These are phyloP conservation scores for Gastrodia elata DNA, from an alignment of 106 monocot species.

Conservation along the genomic window DNA sequence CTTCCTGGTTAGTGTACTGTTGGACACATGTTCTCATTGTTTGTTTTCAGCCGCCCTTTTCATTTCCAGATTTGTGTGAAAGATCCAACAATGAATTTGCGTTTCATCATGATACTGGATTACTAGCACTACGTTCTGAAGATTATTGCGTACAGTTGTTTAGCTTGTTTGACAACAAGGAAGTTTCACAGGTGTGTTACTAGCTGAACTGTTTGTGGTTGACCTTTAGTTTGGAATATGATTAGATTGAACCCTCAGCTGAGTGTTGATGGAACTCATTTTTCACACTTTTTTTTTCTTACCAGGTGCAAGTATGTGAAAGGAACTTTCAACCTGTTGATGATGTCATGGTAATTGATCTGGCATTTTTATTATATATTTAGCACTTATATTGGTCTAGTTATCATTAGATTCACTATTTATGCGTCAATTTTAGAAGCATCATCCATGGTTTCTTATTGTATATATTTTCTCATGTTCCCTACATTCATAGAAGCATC, in stretches of 20 bases:
- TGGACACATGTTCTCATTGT: conserved; percentile 1
- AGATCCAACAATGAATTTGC: conserved; percentile 19
- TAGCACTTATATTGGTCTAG: background rate
- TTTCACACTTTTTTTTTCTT: conserved; percentile 20
- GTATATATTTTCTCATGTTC: background rate
- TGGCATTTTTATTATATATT: background rate
- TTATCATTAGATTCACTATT: background rate
- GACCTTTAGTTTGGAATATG: background rate
- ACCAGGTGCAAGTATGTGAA: conserved; percentile 86
- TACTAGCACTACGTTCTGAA: conserved; percentile 53
- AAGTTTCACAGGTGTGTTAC: conserved; percentile 63
- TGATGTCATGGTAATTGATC: conserved; percentile 55
- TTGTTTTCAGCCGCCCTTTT: conserved; percentile 68
- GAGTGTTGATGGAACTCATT: background rate
- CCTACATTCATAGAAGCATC: background rate
- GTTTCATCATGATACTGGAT: conserved; percentile 46
- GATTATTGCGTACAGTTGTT: conserved; percentile 80
- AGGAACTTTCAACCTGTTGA: conserved; percentile 91
- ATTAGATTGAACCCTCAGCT: background rate
- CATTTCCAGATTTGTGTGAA: conserved; percentile 38
- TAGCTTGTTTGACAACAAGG: conserved; percentile 62
- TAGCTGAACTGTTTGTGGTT: background rate
- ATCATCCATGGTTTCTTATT: background rate
- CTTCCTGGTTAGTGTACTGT: background rate
- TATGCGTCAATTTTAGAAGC: background rate